phyloP scores from a whole-genome alignment of 495 filamentous ascomycete genomes.

The Pseudotulostoma volvatum region DNA sequence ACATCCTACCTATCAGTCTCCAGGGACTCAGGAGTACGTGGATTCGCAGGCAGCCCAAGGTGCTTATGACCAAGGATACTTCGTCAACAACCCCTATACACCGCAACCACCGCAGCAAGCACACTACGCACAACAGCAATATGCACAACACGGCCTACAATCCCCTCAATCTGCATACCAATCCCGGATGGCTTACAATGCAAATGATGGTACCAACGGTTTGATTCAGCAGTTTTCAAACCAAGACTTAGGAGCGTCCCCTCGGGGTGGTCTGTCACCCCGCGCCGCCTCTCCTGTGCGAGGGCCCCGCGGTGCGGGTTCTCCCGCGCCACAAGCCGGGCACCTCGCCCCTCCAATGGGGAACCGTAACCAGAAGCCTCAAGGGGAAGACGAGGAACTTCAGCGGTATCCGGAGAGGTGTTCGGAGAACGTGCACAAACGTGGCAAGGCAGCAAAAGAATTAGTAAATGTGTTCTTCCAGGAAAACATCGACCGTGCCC shows the following conservation, averaged over 20 bases:
- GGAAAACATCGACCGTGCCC: constrained; percentile 81
- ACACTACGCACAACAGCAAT: constrained; percentile 44
- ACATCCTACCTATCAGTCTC: constrained; percentile 64
- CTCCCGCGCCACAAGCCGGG: constrained; percentile 40
- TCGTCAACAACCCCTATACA: constrained; percentile 37
- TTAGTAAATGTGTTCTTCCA: constrained; percentile 83
- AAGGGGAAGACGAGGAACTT: constrained; percentile 30
- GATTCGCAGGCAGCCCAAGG: constrained; percentile 27
- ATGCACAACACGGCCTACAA: constrained; percentile 46
- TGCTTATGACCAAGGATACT: constrained; percentile 43
- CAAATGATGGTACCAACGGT: constrained; percentile 54
- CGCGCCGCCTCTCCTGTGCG: constrained; percentile 55
- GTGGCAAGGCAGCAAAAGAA: constrained; percentile 42
- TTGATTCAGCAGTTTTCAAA: constrained; percentile 93
- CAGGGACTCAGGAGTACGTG: constrained; percentile 38
- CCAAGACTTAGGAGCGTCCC: constrained; percentile 69
- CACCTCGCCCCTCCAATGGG: constrained; percentile 52
- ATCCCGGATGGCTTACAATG: constrained; percentile 27
- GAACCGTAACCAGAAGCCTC: constrained; percentile 24
- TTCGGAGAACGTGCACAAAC: constrained; percentile 63
- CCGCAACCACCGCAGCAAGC: constrained; percentile 33
- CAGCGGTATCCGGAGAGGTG: constrained; percentile 66
- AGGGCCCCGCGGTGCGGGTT: constrained; percentile 56
- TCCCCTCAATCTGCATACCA: constrained; percentile 36
- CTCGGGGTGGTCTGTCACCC: constrained; percentile 48